phyloP scores from a whole-genome alignment of 805 yeast species.

The Teunomyces aglyptinius region DNA sequence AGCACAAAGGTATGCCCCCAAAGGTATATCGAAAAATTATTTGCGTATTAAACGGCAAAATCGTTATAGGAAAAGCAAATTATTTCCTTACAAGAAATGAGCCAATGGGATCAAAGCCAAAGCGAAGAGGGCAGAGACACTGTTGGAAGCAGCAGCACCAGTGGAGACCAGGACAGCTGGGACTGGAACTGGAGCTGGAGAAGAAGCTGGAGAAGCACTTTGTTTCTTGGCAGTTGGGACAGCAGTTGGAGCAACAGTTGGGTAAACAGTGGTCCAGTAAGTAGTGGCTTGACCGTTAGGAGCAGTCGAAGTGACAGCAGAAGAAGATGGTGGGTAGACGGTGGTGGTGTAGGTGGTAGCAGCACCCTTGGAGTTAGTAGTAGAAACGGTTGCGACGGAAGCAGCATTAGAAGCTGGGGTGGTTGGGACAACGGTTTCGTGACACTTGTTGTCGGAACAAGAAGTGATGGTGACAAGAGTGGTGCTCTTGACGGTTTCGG shows the following conservation, averaged over 20 bases:
- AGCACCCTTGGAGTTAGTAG: conserved; percentile 23
- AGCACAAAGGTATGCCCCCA: neutral
- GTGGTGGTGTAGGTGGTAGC: conserved; percentile 13
- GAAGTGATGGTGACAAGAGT: conserved; percentile 38
- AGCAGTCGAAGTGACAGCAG: conserved; percentile 9
- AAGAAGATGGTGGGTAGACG: conserved; percentile 8
- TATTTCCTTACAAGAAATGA: conserved; percentile 12
- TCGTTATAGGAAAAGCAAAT: neutral
- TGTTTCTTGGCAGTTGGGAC: neutral
- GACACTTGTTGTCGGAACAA: conserved; percentile 30
- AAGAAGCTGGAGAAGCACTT: conserved; percentile 5
- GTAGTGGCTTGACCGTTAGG: conserved; percentile 9
- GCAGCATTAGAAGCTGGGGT: conserved; percentile 31
- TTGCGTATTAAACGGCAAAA: neutral
- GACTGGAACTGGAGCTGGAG: conserved; percentile 7
- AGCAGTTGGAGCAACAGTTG: conserved; percentile 6
- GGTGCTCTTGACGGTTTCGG: conserved; percentile 12
- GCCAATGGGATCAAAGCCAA: conserved; percentile 31
- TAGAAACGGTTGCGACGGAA: conserved; percentile 27
- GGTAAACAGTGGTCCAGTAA: conserved; percentile 8
- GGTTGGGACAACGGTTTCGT: conserved; percentile 23
- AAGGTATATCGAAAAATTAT: neutral
- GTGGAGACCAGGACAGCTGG: neutral
- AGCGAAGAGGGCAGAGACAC: conserved; percentile 24
- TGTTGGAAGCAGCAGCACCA: conserved; percentile 1